Conservation (phyloP, 2,329 filamentous ascomycete genomes). For the Emericellopsis cladophorae region DNA sequence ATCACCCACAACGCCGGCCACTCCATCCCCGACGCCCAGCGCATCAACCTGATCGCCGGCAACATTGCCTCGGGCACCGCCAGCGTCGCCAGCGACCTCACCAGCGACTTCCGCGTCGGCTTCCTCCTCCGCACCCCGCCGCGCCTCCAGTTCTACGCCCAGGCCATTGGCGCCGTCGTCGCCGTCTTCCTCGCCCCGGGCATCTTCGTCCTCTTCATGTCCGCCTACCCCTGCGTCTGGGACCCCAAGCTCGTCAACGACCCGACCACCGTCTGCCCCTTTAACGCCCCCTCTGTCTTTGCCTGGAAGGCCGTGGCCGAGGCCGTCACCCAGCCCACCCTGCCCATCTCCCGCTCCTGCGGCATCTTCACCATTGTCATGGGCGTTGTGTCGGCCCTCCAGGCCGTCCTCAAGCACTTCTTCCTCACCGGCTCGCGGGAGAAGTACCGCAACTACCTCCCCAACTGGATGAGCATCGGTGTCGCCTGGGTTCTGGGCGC, state of each 20-base stretch:
- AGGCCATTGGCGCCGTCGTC: conserved; percentile 47
- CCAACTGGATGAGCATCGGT: conserved; percentile 50
- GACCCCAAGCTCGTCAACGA: conserved; percentile 26
- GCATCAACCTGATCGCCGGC: conserved; percentile 53
- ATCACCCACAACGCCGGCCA: conserved; percentile 41
- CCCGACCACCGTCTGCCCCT: conserved; percentile 31
- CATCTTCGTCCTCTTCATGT: conserved; percentile 55
- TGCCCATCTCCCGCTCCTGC: conserved; percentile 41
- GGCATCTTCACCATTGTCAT: conserved; percentile 45
- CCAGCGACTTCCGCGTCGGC: conserved; percentile 54
- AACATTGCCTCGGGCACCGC: conserved; percentile 42
- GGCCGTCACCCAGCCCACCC: conserved; percentile 41
- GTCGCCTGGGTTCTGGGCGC: conserved; percentile 46
- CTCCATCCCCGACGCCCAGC: conserved; percentile 37
- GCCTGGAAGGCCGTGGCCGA: conserved; percentile 53
- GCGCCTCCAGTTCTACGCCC: conserved; percentile 53
- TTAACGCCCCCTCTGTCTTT: conserved; percentile 48
- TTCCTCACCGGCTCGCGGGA: conserved; percentile 35
- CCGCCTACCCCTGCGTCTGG: conserved; percentile 57
- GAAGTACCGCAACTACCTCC: conserved; percentile 43
- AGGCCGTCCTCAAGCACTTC: conserved; percentile 41
- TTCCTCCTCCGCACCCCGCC: conserved; percentile 55
- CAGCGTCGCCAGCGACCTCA: conserved; percentile 38
- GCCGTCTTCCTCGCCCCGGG: conserved; percentile 55
- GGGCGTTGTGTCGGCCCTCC: conserved; percentile 32